phyloP scores from a whole-genome alignment of 306 rosid genomes.

The Gillenia trifoliata region DNA sequence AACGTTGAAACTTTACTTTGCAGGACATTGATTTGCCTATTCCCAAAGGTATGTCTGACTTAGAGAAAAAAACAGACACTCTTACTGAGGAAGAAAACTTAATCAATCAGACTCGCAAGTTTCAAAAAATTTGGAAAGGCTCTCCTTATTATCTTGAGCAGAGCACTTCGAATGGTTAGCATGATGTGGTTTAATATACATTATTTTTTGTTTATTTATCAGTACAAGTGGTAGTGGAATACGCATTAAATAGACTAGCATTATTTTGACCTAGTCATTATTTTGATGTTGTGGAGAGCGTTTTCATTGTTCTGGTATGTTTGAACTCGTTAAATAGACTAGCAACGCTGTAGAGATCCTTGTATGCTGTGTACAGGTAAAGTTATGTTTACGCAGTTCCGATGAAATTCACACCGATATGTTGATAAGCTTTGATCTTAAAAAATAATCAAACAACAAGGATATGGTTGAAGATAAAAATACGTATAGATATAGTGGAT shows the following conservation, averaged over 20 bases:
- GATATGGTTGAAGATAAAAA: not conserved
- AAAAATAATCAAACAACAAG: not conserved
- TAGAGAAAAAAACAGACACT: not conserved
- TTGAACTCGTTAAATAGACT: slow-evolving; percentile 11
- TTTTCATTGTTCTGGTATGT: not conserved
- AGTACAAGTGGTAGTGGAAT: not conserved
- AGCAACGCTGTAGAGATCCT: not conserved
- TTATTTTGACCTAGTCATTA: not conserved
- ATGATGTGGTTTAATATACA: not conserved
- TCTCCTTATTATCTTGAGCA: not conserved
- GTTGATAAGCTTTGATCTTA: not conserved
- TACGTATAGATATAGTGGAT: not conserved
- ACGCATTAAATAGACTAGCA: too few species aligned
- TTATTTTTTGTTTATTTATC: not conserved
- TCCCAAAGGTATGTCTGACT: not conserved
- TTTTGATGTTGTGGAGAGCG: not conserved
- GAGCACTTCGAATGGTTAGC: not conserved
- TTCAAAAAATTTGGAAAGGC: not conserved
- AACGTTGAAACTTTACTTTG: not conserved
- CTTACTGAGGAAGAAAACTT: slow-evolving; percentile 5
- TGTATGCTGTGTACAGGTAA: not conserved
- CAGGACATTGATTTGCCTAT: not conserved
- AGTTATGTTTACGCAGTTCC: too few species aligned
- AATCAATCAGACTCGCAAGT: not conserved
- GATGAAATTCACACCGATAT: too few species aligned